Evolutionary conservation across 2,329 filamentous ascomycete genomes (phyloP).

Genomic region (Fusarium albidum): DNA sequence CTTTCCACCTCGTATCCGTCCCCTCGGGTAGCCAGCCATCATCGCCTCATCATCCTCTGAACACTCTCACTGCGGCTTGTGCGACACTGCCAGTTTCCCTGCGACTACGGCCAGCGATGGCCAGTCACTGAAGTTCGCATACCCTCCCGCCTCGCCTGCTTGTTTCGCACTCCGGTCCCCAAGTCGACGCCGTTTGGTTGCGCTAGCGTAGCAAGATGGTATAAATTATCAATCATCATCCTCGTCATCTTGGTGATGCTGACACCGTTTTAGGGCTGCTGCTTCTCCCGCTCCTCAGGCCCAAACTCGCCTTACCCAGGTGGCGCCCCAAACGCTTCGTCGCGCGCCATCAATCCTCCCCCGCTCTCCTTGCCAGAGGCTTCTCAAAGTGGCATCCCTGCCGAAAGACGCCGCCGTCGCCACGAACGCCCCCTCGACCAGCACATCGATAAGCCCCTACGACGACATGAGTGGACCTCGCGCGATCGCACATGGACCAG

Average conservation of each 20-base stretch:
- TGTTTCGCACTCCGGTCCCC: conserved; percentile 16
- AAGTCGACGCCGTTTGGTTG: conserved; percentile 19
- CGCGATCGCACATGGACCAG: conserved; percentile 74
- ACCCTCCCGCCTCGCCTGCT: conserved; percentile 25
- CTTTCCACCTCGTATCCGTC: neutral
- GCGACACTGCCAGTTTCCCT: conserved; percentile 8
- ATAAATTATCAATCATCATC: conserved; percentile 1
- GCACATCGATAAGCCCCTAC: conserved; percentile 76
- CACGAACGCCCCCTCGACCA: conserved; percentile 58
- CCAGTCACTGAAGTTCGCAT: conserved; percentile 28
- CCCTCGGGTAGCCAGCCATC: neutral
- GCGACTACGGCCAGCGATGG: conserved; percentile 32
- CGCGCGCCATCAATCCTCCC: conserved; percentile 61
- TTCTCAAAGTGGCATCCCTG: conserved; percentile 34
- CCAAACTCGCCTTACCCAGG: conserved; percentile 64
- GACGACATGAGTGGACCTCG: conserved; percentile 71
- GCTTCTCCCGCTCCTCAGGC: conserved; percentile 61
- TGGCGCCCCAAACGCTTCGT: conserved; percentile 57
- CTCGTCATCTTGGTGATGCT: conserved; percentile 16
- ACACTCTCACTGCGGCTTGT: neutral
- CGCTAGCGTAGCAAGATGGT: conserved; percentile 33
- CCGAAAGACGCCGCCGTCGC: conserved; percentile 44
- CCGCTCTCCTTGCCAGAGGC: conserved; percentile 44
- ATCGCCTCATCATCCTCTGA: neutral
- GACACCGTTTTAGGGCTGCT: conserved; percentile 59